Conservation (phyloP, 192 early-diverging fungal genomes). For the Linnemannia elongata region DNA sequence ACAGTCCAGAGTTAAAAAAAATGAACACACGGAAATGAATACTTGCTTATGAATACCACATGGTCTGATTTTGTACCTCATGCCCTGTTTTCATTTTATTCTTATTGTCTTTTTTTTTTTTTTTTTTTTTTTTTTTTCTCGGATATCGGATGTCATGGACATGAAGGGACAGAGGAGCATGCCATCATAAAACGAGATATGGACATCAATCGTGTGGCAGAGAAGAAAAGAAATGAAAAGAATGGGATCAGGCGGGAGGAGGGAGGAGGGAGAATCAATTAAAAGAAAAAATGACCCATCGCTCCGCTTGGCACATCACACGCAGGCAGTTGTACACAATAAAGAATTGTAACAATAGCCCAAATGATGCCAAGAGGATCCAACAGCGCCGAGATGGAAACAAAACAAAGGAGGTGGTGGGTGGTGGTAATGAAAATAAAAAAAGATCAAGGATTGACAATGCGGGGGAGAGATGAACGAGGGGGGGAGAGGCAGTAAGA, state of each 20-base stretch:
- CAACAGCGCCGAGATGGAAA: conserved; percentile 1
- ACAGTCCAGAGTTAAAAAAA: background rate
- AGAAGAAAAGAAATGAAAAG: background rate
- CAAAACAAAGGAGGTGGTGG: background rate
- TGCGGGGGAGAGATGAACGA: background rate
- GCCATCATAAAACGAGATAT: background rate
- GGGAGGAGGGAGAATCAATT: background rate
- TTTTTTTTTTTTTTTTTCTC: background rate
- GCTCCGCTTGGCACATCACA: background rate
- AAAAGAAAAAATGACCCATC: background rate
- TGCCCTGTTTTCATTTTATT: background rate
- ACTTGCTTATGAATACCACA: conserved; percentile 7
- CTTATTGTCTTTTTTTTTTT: background rate
- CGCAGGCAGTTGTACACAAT: background rate
- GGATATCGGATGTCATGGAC: too few species aligned
- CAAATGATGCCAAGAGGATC: background rate
- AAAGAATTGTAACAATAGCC: background rate
- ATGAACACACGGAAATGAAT: background rate
- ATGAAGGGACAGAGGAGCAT: background rate
- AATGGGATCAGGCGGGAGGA: background rate
- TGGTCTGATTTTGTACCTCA: background rate
- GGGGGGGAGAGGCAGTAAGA: background rate
- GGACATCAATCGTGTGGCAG: background rate
- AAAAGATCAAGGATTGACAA: conserved; percentile 3
- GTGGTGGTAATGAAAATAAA: background rate